A percentile compares a stretch with the other conserved stretches of the same genome.
Evolutionary conservation across 441 rosid genomes (phyloP).

Genomic region (Cnidoscolus chayamansa): DNA sequence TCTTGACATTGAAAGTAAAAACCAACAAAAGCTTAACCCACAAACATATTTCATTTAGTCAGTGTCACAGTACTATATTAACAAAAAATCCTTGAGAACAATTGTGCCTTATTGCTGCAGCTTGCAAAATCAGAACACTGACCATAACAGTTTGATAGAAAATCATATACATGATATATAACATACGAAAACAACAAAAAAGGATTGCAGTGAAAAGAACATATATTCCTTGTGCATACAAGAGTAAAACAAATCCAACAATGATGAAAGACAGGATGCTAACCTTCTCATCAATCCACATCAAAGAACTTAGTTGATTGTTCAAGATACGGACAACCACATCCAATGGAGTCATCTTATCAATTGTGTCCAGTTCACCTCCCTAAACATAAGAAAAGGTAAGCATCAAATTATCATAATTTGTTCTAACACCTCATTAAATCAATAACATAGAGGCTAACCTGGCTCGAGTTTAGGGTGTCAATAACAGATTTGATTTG

Average conservation of each 20-base stretch:
- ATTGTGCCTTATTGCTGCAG: background rate
- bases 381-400: conserved; percentile 47
- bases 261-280: conserved; percentile 10
- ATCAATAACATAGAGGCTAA: conserved; percentile 19
- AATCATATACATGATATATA: too few species aligned
- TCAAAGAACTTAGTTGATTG: conserved; percentile 92
- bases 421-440: conserved; percentile 1
- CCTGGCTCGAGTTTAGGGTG: conserved; percentile 77
- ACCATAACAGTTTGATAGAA: too few species aligned
- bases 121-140: background rate
- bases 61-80: background rate
- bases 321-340: conserved; percentile 82
- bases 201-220: background rate
- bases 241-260: background rate
- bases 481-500: conserved; percentile 80
- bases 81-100: background rate
- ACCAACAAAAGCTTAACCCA: background rate
- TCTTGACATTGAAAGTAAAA: conserved; percentile 1
- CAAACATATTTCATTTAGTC: background rate
- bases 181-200: background rate
- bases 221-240: background rate
- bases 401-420: conserved; percentile 13
- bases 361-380: conserved; percentile 73
- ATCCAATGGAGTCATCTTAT: conserved; percentile 86
- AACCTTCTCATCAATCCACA: conserved; percentile 99